A percentile compares a stretch with the other conserved stretches of the same genome.
Conservation (phyloP, 805 yeast species). For the Schwanniomyces yamadae region DNA sequence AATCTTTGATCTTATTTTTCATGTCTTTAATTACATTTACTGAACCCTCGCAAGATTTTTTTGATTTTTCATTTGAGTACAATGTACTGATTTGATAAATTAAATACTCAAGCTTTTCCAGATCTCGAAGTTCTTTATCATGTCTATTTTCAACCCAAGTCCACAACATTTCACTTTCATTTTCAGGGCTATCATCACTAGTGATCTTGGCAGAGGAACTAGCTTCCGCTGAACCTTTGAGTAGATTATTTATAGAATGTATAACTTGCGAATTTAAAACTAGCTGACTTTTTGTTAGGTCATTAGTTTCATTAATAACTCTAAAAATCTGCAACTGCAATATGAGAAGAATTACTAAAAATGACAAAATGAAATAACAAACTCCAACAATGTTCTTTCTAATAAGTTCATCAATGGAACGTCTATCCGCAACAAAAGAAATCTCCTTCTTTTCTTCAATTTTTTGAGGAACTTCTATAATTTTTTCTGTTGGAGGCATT, state of each 20-base stretch:
- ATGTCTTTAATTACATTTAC: slow-evolving; percentile 5
- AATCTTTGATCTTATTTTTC: slow-evolving; percentile 10
- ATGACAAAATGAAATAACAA: slow-evolving; percentile 17
- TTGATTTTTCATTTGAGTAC: slow-evolving; percentile 5
- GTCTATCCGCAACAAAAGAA: not conserved
- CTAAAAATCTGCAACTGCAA: slow-evolving; percentile 20
- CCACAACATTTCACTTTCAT: slow-evolving; percentile 18
- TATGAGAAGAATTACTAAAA: slow-evolving; percentile 18
- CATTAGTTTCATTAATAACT: slow-evolving; percentile 21
- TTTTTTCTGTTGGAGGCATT: not conserved
- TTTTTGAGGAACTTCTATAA: not conserved
- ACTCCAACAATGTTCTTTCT: slow-evolving; percentile 14
- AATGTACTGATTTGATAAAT: slow-evolving; percentile 16
- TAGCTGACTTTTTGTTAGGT: slow-evolving; percentile 20
- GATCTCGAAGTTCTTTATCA: slow-evolving; percentile 15
- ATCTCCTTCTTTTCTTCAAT: too few relatives aligned
- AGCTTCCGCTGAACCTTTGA: not conserved
- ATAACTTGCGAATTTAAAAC: slow-evolving; percentile 16
- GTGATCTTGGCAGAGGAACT: slow-evolving; percentile 3
- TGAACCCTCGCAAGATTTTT: not conserved
- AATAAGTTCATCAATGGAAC: slow-evolving; percentile 7
- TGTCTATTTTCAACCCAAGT: slow-evolving; percentile 16
- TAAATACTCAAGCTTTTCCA: slow-evolving; percentile 20
- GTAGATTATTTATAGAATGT: slow-evolving; percentile 4
- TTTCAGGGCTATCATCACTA: slow-evolving; percentile 1